A percentile compares a stretch with the other conserved stretches of the same genome.
Evolutionary conservation across 441 rosid species (phyloP).

Genomic region (Oxalis stricta): DNA sequence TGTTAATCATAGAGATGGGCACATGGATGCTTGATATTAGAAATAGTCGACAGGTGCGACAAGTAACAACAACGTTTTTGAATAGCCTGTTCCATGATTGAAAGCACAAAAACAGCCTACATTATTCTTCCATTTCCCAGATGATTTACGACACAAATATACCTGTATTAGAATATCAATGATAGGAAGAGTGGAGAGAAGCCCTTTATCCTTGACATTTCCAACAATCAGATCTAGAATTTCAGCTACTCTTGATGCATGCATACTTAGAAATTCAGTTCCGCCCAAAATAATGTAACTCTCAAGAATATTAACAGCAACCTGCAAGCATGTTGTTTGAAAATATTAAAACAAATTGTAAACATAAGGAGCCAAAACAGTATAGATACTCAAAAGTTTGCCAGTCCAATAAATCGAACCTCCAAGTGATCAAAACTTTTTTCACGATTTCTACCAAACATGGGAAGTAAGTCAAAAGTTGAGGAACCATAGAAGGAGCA

Average conservation of each 20-base stretch:
- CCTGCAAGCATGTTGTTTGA: conserved; percentile 35
- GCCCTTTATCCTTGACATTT: conserved; percentile 84
- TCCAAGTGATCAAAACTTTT: conserved; percentile 92
- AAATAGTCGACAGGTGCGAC: neutral
- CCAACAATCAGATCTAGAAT: conserved; percentile 89
- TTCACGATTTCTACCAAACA: conserved; percentile 68
- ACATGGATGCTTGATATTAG: neutral
- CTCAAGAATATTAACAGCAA: conserved; percentile 73
- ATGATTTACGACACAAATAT: conserved; percentile 1
- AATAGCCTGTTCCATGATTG: neutral
- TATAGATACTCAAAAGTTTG: neutral
- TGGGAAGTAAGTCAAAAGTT: conserved; percentile 62
- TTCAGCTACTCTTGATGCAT: conserved; percentile 72
- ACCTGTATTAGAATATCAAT: conserved; percentile 89
- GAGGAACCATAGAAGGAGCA: conserved; percentile 92
- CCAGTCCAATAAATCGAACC: conserved; percentile 24
- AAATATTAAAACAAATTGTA: neutral
- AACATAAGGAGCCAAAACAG: neutral
- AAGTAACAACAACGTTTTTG: neutral
- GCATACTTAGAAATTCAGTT: conserved; percentile 64
- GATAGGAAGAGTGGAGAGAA: conserved; percentile 71
- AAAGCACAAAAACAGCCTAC: neutral
- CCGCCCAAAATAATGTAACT: conserved; percentile 75
- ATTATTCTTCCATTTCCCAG: neutral
- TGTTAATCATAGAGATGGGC: neutral